Evolutionary conservation across 768 basidiomycete genomes (phyloP).

Genomic region (Tremella mesenterica): DNA sequence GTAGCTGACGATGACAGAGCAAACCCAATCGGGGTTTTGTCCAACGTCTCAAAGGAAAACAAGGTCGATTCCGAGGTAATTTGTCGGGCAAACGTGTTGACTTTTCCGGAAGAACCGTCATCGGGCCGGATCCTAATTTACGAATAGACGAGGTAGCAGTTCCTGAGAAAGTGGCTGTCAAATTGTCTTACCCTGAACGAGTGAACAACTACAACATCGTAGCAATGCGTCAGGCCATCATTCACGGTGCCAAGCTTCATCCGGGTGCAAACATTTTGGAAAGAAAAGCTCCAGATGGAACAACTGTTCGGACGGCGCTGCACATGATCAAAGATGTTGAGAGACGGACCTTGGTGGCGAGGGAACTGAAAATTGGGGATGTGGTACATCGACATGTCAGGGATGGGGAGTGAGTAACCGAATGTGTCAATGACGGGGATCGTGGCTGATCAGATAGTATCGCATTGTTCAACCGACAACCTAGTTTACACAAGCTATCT

Average conservation of each 20-base stretch:
- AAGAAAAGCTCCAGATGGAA: constrained; percentile 16
- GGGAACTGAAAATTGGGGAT: constrained; percentile 74
- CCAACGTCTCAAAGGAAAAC: constrained; percentile 95
- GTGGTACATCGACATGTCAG: constrained; percentile 87
- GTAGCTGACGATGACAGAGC: constrained; percentile 46
- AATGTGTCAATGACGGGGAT: background rate
- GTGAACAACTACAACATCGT: constrained; percentile 87
- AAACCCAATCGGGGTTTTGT: constrained; percentile 97
- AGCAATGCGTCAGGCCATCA: constrained; percentile 61
- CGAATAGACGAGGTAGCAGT: constrained; percentile 98
- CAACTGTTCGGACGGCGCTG: constrained; percentile 23
- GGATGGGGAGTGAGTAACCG: constrained; percentile 64
- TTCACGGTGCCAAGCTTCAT: constrained; percentile 81
- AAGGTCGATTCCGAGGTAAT: constrained; percentile 96
- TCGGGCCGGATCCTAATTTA: constrained; percentile 97
- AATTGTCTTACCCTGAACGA: constrained; percentile 91
- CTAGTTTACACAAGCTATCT: constrained; percentile 95
- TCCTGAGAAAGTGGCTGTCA: constrained; percentile 86
- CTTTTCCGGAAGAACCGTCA: constrained; percentile 95
- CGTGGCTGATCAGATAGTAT: constrained; percentile 49
- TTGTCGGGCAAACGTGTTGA: constrained; percentile 98
- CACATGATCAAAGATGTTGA: constrained; percentile 32
- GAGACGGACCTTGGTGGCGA: constrained; percentile 53
- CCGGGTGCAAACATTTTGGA: constrained; percentile 71
- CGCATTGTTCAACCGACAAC: constrained; percentile 96